A percentile compares a stretch with the other conserved stretches of the same genome.
Conservation (phyloP, 208 protist species). For the Trypanosoma boissoni region DNA sequence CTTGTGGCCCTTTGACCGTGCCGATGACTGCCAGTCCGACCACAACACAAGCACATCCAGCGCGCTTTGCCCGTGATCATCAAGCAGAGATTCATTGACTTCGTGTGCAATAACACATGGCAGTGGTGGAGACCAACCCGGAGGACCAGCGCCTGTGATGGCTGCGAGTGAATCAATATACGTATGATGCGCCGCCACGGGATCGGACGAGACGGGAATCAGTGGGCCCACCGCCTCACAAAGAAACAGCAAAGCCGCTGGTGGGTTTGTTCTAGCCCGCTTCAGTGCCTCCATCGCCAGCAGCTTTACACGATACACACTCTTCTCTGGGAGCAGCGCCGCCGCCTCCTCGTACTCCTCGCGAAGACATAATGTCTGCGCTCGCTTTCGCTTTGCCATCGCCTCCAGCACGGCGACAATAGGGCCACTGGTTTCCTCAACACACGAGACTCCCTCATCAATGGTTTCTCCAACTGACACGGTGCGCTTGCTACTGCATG, state of each 20-base stretch:
- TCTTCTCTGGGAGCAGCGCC: conserved; percentile 38
- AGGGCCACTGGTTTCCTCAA: no score
- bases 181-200: conserved; percentile 20
- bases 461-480: no score
- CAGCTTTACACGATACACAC: conserved; percentile 47
- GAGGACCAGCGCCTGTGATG: no score
- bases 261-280: conserved; percentile 5
- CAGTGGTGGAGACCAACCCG: not conserved
- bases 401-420: conserved; percentile 2
- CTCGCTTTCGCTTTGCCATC: conserved; percentile 32
- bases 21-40: conserved; percentile 51
- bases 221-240: conserved; percentile 42
- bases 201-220: conserved; percentile 33
- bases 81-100: conserved; percentile 65
- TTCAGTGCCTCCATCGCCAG: conserved; percentile 55
- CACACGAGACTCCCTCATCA: no score
- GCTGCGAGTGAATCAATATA: no score
- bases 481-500: no score
- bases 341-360: conserved; percentile 43
- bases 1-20: not conserved
- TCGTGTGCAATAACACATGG: conserved; percentile 35
- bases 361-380: conserved; percentile 58
- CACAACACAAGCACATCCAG: conserved; percentile 67
- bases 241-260: conserved; percentile 35
- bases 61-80: conserved; percentile 31